phyloP scores from a whole-genome alignment of 306 rosid genomes.

The Prinsepia uniflora region DNA sequence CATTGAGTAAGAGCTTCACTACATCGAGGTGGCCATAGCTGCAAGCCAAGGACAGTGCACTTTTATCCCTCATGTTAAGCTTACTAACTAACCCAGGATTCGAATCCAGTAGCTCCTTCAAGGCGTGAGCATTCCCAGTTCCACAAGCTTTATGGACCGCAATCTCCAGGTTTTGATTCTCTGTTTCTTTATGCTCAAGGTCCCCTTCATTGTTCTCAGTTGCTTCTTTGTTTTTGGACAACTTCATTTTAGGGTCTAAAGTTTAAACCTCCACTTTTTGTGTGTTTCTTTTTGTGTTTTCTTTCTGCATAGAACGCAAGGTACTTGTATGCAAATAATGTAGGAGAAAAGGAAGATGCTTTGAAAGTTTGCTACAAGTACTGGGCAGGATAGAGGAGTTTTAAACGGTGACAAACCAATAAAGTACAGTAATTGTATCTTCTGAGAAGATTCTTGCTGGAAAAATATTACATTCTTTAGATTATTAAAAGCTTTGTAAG shows the following conservation, averaged over 20 bases:
- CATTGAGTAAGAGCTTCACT: slow-evolving; percentile 37
- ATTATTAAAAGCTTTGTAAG: background rate
- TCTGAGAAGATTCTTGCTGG: background rate
- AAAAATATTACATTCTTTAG: background rate
- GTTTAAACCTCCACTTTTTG: background rate
- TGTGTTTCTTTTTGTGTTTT: background rate
- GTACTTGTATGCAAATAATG: background rate
- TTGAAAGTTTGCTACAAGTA: background rate
- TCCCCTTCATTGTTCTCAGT: slow-evolving; percentile 16
- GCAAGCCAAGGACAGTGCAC: slow-evolving; percentile 43
- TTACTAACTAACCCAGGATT: slow-evolving; percentile 32
- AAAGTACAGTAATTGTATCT: background rate
- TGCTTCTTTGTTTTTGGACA: background rate
- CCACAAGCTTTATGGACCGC: slow-evolving; percentile 51
- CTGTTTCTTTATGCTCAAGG: slow-evolving; percentile 28
- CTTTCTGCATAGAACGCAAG: background rate
- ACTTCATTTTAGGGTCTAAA: background rate
- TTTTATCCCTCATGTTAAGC: slow-evolving; percentile 31
- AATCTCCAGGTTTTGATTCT: slow-evolving; percentile 39
- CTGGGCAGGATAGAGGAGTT: background rate
- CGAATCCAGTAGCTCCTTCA: slow-evolving; percentile 35
- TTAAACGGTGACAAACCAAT: background rate
- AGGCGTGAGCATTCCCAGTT: slow-evolving; percentile 29
- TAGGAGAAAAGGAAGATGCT: background rate
- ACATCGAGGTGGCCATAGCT: slow-evolving; percentile 43